Percentiles rank a stretch among this genome's conserved stretches.
phyloP scores from a whole-genome alignment of 306 rosid species.

The Sechiopsis laciniata region DNA sequence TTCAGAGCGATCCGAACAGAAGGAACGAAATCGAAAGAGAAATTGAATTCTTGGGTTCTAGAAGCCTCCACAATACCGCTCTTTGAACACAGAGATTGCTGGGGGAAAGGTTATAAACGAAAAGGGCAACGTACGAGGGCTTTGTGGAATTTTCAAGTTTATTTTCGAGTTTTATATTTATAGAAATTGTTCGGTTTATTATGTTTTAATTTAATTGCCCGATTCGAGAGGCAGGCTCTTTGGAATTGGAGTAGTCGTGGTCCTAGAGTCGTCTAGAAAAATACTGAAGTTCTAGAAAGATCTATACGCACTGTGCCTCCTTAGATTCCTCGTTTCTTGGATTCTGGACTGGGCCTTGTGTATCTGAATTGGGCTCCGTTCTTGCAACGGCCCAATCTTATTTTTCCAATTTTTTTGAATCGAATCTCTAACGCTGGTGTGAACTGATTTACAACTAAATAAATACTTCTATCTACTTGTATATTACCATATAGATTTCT shows the following conservation, averaged over 20 bases:
- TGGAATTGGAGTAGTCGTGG: no score
- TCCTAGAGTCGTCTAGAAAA: no score
- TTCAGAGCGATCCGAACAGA: conserved; percentile 29
- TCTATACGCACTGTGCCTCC: conserved; percentile 24
- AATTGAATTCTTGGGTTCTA: conserved; percentile 28
- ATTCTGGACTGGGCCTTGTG: conserved; percentile 16
- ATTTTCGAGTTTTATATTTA: not conserved
- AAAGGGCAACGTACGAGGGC: conserved; percentile 26
- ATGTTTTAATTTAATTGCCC: not conserved
- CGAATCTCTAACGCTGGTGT: no score
- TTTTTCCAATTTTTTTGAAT: no score
- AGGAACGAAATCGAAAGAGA: conserved; percentile 4
- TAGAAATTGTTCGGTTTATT: not conserved
- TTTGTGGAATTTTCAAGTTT: conserved; percentile 29
- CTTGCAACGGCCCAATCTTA: not conserved
- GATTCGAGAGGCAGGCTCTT: conserved; percentile 2
- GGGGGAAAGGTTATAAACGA: conserved; percentile 20
- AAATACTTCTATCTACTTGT: no score
- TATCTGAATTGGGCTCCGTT: not conserved
- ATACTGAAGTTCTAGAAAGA: conserved; percentile 48
- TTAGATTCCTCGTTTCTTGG: not conserved
- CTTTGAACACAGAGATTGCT: no score
- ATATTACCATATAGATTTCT: no score
- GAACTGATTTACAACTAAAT: no score
- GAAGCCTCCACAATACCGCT: conserved; percentile 39